Conservation (phyloP, 306 rosid species). For the Inga leiocalycina region DNA sequence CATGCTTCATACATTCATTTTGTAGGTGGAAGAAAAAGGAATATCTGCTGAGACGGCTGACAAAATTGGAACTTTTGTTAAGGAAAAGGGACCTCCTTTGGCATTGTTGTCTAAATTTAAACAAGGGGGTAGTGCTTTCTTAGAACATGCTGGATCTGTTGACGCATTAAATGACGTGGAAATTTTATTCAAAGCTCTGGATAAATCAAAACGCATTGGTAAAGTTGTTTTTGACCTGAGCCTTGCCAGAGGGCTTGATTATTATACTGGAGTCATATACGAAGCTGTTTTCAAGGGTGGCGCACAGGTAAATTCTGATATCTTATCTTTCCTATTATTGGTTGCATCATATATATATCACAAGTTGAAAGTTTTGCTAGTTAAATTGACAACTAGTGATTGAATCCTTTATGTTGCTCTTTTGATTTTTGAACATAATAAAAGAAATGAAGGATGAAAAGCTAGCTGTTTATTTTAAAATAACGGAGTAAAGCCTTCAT, state of each 20-base stretch:
- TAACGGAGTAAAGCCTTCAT: neutral
- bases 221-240: slow-evolving; percentile 93
- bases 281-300: slow-evolving; percentile 95
- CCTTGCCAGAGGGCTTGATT: slow-evolving; percentile 97
- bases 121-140: slow-evolving; percentile 70
- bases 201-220: slow-evolving; percentile 64
- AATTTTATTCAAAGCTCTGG: slow-evolving; percentile 79
- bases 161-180: slow-evolving; percentile 82
- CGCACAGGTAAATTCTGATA: slow-evolving; percentile 60
- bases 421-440: neutral
- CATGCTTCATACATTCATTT: slow-evolving; percentile 29
- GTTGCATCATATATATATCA: neutral
- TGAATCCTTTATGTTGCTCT: neutral
- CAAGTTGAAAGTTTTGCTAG: neutral
- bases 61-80: slow-evolving; percentile 75
- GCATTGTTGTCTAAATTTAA: slow-evolving; percentile 69
- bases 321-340: slow-evolving; percentile 11
- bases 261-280: slow-evolving; percentile 90
- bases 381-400: neutral
- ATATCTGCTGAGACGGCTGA: slow-evolving; percentile 75
- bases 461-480: neutral
- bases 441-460: neutral
- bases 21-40: slow-evolving; percentile 92
- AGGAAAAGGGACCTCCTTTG: slow-evolving; percentile 83
- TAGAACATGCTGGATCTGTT: slow-evolving; percentile 53